Evolutionary conservation across 768 basidiomycete genomes (phyloP), one percentile per base, ranked within the genome.

Genomic region (Cystofilobasidium macerans): DNA sequence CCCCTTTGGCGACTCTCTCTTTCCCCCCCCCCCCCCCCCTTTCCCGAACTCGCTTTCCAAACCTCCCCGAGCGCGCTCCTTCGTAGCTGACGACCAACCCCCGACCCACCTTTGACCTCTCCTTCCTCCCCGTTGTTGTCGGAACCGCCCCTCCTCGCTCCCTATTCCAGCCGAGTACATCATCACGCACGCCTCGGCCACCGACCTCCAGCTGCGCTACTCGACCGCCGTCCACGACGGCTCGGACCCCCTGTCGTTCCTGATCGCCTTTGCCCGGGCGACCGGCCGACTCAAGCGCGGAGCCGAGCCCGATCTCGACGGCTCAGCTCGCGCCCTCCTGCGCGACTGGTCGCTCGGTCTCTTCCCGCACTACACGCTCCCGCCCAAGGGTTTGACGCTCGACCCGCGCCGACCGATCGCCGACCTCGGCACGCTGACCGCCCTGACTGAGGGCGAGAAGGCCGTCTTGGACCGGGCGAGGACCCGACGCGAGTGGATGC

Each of bases 151-250:
- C 28, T 7, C 7, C 20, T 12, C 45, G 1, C 45, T 38, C n/a
- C 18, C 30, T 11, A 14, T 32, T 47, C 26, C 69, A 88, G 89
- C 87, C 63, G 75, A 80, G 22, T 81, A 86, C 69, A 82, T 95
- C 67, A 80, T 92, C 28, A 75, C 81, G 42, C 82, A 83, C 32
- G 83, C 87, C 2, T 82, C 82, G 70, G 76, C 81, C 36, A 86
- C 92, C 73, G 92, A 94, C 74, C 79, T 95, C 47, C 92, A 93
- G 87, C 76, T 94, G n/a, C 78, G 85, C 57, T 94, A 93, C 78
- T 84, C 81, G 70, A 79, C 91, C 18, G 88, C 92, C 3, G 88
- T 86, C 11, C 92, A 93, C 74, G 70, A 81, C 12, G 79, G 79
- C 53, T 85, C 86, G 2, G 84, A 92, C 71, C 73, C 81, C 7